Evolutionary conservation across 2,329 filamentous ascomycete species (phyloP), one percentile per base, ranked within the genome.

Genomic region (Penicillium frequentans): DNA sequence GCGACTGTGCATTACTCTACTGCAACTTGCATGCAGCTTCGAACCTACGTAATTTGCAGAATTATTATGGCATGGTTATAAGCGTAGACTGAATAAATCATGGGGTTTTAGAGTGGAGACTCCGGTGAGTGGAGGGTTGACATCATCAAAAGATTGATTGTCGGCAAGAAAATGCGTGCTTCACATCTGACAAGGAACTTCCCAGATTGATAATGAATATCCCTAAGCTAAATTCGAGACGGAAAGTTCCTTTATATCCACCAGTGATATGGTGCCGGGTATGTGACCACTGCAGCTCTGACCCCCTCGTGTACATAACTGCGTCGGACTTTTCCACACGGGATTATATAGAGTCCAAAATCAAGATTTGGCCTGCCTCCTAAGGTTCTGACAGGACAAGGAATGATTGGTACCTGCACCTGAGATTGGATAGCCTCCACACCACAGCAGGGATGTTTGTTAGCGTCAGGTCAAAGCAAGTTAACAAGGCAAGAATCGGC

Each of bases 361-460:
- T 59, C 60, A 62, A 64, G 54, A 56, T 53, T 63, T 46, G 31
- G 46, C 39, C 48, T 19, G 48, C 23, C 46, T 21, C 49, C 49
- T 56, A 51, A 59, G 56, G 58, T 58, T 59, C 61, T 63, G 58
- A 63, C 58, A 62, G 43, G 52, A 31, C 52, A 29, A 57, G 55
- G 33, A 61, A 55, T 14, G 19, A 44, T 54, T 44, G 59, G 64
- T 27, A 62, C 64, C 16, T 56, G 31, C 26, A 44, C n/a, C 33
- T 21, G 29, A 14, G 35, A 8, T 16, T 13, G 14, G 24, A 13
- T 48, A 37, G 55, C 35, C 46, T 47, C 16, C 16, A 47, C 24
- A 11, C n/a, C 10, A 35, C 21, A 51, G 39, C 46, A 44, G 33
- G 39, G 39, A 42, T 42, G 39, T 21, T 23, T 13, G 19, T 23